These are phyloP conservation scores for Ceratocystis destructans DNA, from an alignment of 2,329 filamentous ascomycete species.

Conservation along the genomic window DNA sequence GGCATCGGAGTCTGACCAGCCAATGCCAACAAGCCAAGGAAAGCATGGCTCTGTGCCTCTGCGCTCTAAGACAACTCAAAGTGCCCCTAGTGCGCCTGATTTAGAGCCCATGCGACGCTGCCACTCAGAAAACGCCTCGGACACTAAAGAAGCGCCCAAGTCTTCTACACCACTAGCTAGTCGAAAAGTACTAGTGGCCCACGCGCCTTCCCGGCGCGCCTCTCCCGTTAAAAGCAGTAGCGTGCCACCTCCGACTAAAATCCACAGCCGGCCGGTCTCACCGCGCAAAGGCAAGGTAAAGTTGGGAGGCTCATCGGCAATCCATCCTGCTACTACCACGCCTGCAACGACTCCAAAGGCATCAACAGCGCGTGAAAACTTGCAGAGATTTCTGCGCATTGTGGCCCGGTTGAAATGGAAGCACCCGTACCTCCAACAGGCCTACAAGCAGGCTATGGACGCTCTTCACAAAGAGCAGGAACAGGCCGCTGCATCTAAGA, in stretches of 20 bases:
- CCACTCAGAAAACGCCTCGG: not conserved
- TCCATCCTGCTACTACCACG: constrained; percentile 5
- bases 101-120: not conserved
- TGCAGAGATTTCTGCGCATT: constrained; percentile 20
- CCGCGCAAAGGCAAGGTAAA: not conserved
- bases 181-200: not conserved
- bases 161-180: not conserved
- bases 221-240: not conserved
- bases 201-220: not conserved
- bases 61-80: not conserved
- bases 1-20: not conserved
- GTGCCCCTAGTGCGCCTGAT: not conserved
- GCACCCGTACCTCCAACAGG: constrained; percentile 43
- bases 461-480: constrained; percentile 13
- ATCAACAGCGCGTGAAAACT: constrained; percentile 10
- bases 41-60: not conserved
- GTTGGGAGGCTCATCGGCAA: not conserved
- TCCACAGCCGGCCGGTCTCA: not conserved
- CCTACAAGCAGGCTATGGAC: constrained; percentile 38
- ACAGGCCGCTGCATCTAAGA: not conserved
- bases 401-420: constrained; percentile 47
- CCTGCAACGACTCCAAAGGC: constrained; percentile 8
- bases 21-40: not conserved
- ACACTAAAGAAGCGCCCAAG: not conserved
- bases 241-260: not conserved